These are phyloP conservation scores for Pythium dissimile DNA, from an alignment of 352 stramenopile species.

Conservation along the genomic window DNA sequence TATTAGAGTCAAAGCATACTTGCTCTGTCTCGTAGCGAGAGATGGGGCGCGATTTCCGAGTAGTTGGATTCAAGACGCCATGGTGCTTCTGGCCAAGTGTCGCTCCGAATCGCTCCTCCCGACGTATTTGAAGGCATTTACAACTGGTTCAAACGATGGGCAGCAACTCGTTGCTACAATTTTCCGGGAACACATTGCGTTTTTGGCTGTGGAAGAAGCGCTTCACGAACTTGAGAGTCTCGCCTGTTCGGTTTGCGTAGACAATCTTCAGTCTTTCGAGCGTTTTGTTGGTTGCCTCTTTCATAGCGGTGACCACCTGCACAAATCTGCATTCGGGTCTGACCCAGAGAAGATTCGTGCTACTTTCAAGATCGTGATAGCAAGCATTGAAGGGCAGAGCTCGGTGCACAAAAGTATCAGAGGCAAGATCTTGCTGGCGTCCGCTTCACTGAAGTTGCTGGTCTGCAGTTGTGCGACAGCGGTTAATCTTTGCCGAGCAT, in stretches of 20 bases:
- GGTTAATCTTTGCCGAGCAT: background rate
- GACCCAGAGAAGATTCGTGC: too few relatives aligned
- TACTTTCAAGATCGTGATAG: too few relatives aligned
- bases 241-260: background rate
- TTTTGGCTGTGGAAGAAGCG: background rate
- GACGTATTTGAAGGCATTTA: slow-evolving; percentile 14
- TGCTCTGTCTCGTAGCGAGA: slow-evolving; percentile 3
- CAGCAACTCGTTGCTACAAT: slow-evolving; percentile 1
- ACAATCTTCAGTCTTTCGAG: slow-evolving; percentile 5
- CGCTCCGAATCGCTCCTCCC: too few relatives aligned
- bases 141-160: slow-evolving; percentile 5
- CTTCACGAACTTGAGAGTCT: background rate
- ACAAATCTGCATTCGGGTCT: too few relatives aligned
- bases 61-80: slow-evolving; percentile 16
- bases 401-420: background rate
- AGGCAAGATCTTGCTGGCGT: background rate
- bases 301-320: too few relatives aligned
- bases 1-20: slow-evolving; percentile 2
- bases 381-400: too few relatives aligned
- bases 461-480: too few relatives aligned
- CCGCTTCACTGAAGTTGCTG: too few relatives aligned
- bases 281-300: slow-evolving; percentile 5
- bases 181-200: background rate
- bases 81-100: background rate
- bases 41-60: slow-evolving; percentile 4